A percentile compares a stretch with the other conserved stretches of the same genome.
Conservation (phyloP, 164 flowering plant genomes). For the Buxus sempervirens region DNA sequence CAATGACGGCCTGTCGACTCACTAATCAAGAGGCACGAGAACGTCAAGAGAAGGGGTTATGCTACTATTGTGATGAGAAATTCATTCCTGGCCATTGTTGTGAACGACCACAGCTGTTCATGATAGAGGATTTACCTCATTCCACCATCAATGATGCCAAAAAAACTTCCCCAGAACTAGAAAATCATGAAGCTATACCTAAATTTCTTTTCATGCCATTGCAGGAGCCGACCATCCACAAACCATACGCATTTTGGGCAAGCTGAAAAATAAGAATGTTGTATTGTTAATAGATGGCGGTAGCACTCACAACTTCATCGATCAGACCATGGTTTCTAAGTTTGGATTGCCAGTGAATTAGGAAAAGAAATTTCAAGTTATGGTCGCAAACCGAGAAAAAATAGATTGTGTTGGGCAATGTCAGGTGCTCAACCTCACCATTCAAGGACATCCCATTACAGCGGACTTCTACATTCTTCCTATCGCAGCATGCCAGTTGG, state of each 20-base stretch:
- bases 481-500: conserved; percentile 18
- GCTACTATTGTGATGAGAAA: conserved; percentile 14
- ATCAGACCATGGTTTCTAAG: conserved; percentile 8
- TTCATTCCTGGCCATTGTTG: conserved; percentile 11
- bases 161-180: neutral
- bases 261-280: conserved; percentile 7
- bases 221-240: too few relatives aligned
- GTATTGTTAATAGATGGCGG: conserved; percentile 17
- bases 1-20: neutral
- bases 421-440: neutral
- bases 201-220: conserved; percentile 19
- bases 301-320: conserved; percentile 23
- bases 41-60: conserved; percentile 12
- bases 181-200: neutral
- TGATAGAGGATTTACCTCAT: conserved; percentile 7
- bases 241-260: conserved; percentile 8
- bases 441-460: conserved; percentile 4
- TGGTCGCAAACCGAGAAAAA: conserved; percentile 15
- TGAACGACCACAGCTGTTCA: conserved; percentile 1
- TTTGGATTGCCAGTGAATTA: neutral
- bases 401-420: conserved; percentile 10
- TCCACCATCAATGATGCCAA: neutral
- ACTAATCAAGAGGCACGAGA: conserved; percentile 11
- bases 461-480: conserved; percentile 9
- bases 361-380: conserved; percentile 6